Percentiles rank a stretch among this genome's conserved stretches.
Conservation (phyloP, 331 rosid species). For the Stylosanthes scabra region DNA sequence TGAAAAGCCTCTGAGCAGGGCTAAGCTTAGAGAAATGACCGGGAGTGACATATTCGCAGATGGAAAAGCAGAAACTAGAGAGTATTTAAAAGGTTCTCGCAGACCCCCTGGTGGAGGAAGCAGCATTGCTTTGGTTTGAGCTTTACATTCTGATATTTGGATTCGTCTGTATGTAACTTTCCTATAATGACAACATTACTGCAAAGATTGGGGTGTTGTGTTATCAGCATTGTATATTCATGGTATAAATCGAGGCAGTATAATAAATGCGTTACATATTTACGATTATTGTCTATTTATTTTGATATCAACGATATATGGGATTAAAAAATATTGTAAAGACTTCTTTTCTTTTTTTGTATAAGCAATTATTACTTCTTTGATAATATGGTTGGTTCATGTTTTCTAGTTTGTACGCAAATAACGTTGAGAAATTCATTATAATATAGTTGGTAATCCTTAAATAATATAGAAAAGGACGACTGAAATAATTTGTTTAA, state of each 20-base stretch:
- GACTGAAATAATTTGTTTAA: constrained; percentile 20
- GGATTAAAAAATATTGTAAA: background rate
- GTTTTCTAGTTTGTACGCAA: constrained; percentile 8
- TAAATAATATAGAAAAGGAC: background rate
- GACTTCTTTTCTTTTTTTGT: background rate
- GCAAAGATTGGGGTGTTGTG: constrained; percentile 36
- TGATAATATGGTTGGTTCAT: background rate
- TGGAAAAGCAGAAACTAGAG: constrained; percentile 74
- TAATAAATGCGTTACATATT: constrained; percentile 7
- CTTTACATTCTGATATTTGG: constrained; percentile 12
- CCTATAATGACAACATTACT: constrained; percentile 17
- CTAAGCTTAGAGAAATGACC: constrained; percentile 86
- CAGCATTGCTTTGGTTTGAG: constrained; percentile 75
- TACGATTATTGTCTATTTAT: constrained; percentile 25
- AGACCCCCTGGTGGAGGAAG: constrained; percentile 88
- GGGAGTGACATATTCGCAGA: constrained; percentile 90
- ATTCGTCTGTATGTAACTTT: constrained; percentile 7
- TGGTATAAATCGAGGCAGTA: constrained; percentile 33
- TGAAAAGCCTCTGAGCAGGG: constrained; percentile 68
- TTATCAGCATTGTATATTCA: constrained; percentile 34
- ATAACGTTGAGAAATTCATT: background rate
- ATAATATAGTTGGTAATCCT: background rate
- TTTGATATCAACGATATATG: background rate
- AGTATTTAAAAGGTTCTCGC: constrained; percentile 72
- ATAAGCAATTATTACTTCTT: background rate